Conservation (phyloP, 2,329 filamentous ascomycete genomes). For the Alternaria postmessia region DNA sequence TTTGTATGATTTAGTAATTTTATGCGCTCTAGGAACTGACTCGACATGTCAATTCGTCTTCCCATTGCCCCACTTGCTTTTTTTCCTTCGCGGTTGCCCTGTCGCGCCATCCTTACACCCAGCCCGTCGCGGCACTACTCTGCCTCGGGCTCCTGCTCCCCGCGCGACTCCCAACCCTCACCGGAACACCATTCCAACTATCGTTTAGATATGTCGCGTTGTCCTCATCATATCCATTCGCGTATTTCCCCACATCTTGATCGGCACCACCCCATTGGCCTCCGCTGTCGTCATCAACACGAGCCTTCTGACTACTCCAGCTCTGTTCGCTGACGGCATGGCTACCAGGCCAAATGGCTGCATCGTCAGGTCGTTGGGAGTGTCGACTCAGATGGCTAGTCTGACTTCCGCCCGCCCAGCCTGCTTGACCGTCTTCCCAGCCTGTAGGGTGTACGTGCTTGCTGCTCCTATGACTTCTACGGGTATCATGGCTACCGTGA, state of each 20-base stretch:
- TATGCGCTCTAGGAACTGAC: background rate
- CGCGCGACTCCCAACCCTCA: conserved; percentile 22
- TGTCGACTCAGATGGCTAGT: background rate
- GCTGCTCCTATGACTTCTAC: background rate
- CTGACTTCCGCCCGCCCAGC: background rate
- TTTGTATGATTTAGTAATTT: background rate
- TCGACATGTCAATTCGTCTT: background rate
- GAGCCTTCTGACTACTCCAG: conserved; percentile 4
- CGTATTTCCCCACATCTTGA: conserved; percentile 10
- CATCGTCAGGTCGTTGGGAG: background rate
- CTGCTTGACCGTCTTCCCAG: background rate
- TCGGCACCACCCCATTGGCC: conserved; percentile 6
- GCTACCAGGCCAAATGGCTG: background rate
- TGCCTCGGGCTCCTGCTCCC: background rate
- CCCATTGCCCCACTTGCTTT: background rate
- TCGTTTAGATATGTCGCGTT: conserved; percentile 35
- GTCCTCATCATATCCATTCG: conserved; percentile 31
- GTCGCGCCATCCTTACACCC: conserved; percentile 6
- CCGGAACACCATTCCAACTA: conserved; percentile 26
- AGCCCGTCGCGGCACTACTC: conserved; percentile 10
- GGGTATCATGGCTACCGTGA: background rate
- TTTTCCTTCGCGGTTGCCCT: background rate
- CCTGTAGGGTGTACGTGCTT: background rate
- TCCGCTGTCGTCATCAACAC: conserved; percentile 7
- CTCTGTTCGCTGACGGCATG: background rate